Base-by-base conservation (phyloP, 2,329 filamentous ascomycete species). In the Lachnellula arida region DNA sequence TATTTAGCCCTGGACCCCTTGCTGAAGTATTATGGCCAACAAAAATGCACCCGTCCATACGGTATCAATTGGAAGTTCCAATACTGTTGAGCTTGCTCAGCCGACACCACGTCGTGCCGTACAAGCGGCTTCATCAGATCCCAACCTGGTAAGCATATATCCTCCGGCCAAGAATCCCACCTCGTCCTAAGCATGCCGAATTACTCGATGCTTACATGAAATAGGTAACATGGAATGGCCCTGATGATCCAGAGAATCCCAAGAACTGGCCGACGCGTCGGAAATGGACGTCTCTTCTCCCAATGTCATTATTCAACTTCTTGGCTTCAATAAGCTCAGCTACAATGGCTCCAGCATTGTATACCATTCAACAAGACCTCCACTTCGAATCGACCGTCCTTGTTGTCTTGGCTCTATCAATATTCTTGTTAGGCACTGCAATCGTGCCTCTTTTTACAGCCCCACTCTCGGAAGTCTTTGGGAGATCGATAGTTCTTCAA, bases 351-450 rank as follows among this genome's bases (percentile, higher is more conserved):
- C 54, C 54, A 14, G 54, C 54, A 28, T 23, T 56, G 3, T 65
- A 67, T 4, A 67, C 72, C 4, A 80, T 86, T 46, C 74, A 75
- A n/a, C 61, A 64, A 1, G 81, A 85, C 22, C 73, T 86, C 23
- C 57, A 76, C 53, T 79, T 85, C 43, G 6, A n/a, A 11, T 19
- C 22, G 11, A 50, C n/a, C 22, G 44, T 19, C 25, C 23, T 22
- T 14, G n/a, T 19, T 23, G 4, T 23, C 39, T 68, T 51, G 65
- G 65, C 4, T 65, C 77, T 34, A 68, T 78, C 25, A 74, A 11
- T 40, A 17, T 40, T 40, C 7, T 40, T 40, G 37, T 40, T 49
- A 17, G 46, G 46, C 19, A 49, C 15, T 25, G 22, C 22, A 5
- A 17, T 49, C 5, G 28, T 34, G 35, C 46, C 46, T 5, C 37